Percentiles rank a stretch among this genome's conserved stretches.
Evolutionary conservation across 2,329 filamentous ascomycete species (phyloP).

Genomic region (Neocatenulostroma microsporum): DNA sequence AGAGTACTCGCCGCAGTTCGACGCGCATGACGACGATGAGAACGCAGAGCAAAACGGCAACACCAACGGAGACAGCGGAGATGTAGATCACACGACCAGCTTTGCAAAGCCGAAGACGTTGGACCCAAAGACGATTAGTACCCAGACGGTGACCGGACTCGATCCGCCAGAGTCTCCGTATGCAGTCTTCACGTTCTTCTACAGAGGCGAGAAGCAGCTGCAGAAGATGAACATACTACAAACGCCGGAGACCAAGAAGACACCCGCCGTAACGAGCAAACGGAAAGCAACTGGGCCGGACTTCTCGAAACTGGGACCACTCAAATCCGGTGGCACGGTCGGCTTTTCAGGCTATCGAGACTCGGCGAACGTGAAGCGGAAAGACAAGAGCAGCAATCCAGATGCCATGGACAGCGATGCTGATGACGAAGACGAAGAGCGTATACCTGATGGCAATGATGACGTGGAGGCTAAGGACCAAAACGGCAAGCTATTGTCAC

Average conservation of each 20-base stretch:
- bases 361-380: conserved; percentile 46
- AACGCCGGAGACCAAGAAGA: conserved; percentile 52
- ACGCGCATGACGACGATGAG: conserved; percentile 92
- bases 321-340: conserved; percentile 80
- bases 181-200: conserved; percentile 95
- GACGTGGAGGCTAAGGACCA: conserved; percentile 54
- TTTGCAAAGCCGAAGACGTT: conserved; percentile 95
- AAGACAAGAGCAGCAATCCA: conserved; percentile 45
- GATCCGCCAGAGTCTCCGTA: conserved; percentile 95
- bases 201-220: conserved; percentile 88
- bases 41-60: conserved; percentile 44
- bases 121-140: conserved; percentile 95
- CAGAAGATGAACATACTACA: conserved; percentile 90
- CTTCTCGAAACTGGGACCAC: conserved; percentile 73
- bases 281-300: conserved; percentile 76
- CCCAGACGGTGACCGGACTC: conserved; percentile 97
- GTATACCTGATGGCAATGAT: conserved; percentile 56
- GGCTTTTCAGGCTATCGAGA: conserved; percentile 79
- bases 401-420: conserved; percentile 68
- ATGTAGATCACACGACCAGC: conserved; percentile 93
- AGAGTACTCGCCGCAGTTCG: conserved; percentile 96
- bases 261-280: conserved; percentile 58
- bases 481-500: conserved; percentile 47
- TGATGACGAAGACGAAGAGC: conserved; percentile 55
- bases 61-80: conserved; percentile 56